These are phyloP conservation scores for Chrysanthemum seticuspe DNA, from an alignment of 129 eudicot species.

Conservation along the genomic window DNA sequence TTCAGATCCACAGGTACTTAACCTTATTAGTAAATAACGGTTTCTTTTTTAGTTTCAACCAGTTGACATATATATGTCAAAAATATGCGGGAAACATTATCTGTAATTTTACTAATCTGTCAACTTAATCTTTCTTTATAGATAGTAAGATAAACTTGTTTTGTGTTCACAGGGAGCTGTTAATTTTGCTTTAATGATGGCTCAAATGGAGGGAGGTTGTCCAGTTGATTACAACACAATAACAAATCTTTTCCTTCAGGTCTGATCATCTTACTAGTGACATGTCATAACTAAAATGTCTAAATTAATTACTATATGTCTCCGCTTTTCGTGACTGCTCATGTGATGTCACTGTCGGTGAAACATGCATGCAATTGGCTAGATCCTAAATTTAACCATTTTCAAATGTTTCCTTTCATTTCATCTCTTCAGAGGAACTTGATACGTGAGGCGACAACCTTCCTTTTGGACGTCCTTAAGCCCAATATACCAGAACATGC, in stretches of 20 bases:
- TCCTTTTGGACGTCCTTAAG: conserved; percentile 79
- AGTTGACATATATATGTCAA: too few species aligned
- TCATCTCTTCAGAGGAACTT: conserved; percentile 63
- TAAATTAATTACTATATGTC: too few species aligned
- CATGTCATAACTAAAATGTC: too few species aligned
- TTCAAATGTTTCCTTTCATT: neutral
- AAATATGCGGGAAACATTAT: too few species aligned
- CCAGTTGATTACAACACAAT: conserved; percentile 97
- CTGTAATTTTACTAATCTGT: too few species aligned
- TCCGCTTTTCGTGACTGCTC: too few species aligned
- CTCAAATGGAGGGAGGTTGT: conserved; percentile 99
- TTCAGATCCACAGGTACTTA: conserved; percentile 86
- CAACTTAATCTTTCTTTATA: too few species aligned
- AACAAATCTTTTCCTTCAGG: conserved; percentile 99
- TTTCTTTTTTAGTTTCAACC: too few species aligned
- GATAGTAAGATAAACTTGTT: neutral
- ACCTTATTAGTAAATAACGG: neutral
- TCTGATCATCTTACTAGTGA: neutral
- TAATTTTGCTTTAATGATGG: conserved; percentile 97
- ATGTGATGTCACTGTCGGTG: too few species aligned
- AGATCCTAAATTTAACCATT: too few species aligned
- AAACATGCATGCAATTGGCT: too few species aligned
- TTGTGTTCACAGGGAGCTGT: conserved; percentile 80
- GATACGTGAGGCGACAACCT: conserved; percentile 94
- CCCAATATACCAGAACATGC: conserved; percentile 86